Base-by-base conservation (phyloP, 2,329 filamentous ascomycete species). In the Tolypocladium tropicale region DNA sequence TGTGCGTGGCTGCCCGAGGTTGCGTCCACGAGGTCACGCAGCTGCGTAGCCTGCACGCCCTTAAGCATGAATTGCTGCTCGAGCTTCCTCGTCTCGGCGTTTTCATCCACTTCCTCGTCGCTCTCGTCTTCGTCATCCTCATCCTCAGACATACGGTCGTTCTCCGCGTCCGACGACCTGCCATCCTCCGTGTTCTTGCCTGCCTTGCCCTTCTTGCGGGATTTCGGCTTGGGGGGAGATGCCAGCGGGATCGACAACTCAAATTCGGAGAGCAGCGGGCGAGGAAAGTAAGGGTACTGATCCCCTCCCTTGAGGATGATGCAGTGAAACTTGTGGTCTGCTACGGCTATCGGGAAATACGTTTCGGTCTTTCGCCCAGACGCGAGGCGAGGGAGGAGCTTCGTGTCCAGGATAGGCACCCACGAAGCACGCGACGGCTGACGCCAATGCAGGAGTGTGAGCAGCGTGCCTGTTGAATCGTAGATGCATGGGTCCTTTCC, bases 261-360 rank as follows among this genome's bases (percentile, higher is more conserved):
- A 67, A 99, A 99, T 69, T 99, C 94, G 46, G 87, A 92, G 37
- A 99, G 85, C 39, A 96, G 76, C 2, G 90, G 92, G 11, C 89
- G 85, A 12, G 90, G 94, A 74, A 93, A 97, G 75, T 94, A 96
- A 0, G 93, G 92, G 67, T 96, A 90, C 67, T 87, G 83, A 68
- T 99, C 94, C 37, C 88, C 89, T 60, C 94, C 94, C 74, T 99
- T 99, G 67, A 99, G 85, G 64, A 99, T 97, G 73, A 99, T 96
- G 75, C 95, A 99, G 78, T 97, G 93, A 72, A 99, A 99, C 66
- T 88, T 93, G 66, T 88, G 81, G 64, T 92, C 85, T 2, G 93
- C 90, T 1, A 97, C 92, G 1, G 94, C 94, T 34, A 99, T 90
- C 1, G 94, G 94, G 82, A 92, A 99, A 76, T 99, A 99, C 0